Evolutionary conservation across 2,329 filamentous ascomycete species (phyloP).

Genomic region (Diplodia sapinea): DNA sequence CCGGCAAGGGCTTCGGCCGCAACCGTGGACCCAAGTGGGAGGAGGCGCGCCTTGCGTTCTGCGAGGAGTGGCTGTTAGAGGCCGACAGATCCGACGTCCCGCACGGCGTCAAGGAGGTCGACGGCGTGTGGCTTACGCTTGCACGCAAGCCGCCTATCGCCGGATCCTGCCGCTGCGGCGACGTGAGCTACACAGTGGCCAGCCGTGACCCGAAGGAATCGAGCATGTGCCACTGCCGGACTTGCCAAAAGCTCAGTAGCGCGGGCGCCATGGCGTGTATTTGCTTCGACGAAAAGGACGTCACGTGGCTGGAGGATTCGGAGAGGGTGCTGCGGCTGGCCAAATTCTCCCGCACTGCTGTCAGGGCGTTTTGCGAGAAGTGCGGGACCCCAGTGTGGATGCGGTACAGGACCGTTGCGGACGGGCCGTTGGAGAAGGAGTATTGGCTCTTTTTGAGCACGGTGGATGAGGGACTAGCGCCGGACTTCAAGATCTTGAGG

Average conservation of each 20-base stretch:
- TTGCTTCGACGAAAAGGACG: background rate
- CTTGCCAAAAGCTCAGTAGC: slow-evolving; percentile 9
- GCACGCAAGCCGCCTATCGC: slow-evolving; percentile 13
- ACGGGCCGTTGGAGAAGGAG: background rate
- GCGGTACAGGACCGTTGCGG: background rate
- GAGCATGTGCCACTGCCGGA: slow-evolving; percentile 18
- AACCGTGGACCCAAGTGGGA: slow-evolving; percentile 24
- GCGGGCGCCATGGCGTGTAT: background rate
- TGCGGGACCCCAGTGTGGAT: slow-evolving; percentile 14
- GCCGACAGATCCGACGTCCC: background rate
- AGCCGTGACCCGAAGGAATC: background rate
- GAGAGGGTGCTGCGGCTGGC: background rate
- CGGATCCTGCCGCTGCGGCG: slow-evolving; percentile 26
- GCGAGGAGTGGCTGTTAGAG: slow-evolving; percentile 18
- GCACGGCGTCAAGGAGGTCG: slow-evolving; percentile 12
- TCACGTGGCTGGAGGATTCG: slow-evolving; percentile 14
- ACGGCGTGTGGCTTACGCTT: slow-evolving; percentile 10
- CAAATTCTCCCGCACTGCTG: background rate
- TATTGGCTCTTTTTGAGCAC: slow-evolving; percentile 41
- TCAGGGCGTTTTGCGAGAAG: slow-evolving; percentile 16
- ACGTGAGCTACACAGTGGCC: background rate
- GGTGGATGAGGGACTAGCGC: slow-evolving; percentile 46
- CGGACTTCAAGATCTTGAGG: slow-evolving; percentile 43
- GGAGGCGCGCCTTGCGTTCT: slow-evolving; percentile 11
- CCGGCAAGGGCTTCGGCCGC: slow-evolving; percentile 10